Evolutionary conservation across 2,329 filamentous ascomycete genomes (phyloP), one percentile per base, ranked within the genome.

Genomic region (Colletotrichum echinochloae): DNA sequence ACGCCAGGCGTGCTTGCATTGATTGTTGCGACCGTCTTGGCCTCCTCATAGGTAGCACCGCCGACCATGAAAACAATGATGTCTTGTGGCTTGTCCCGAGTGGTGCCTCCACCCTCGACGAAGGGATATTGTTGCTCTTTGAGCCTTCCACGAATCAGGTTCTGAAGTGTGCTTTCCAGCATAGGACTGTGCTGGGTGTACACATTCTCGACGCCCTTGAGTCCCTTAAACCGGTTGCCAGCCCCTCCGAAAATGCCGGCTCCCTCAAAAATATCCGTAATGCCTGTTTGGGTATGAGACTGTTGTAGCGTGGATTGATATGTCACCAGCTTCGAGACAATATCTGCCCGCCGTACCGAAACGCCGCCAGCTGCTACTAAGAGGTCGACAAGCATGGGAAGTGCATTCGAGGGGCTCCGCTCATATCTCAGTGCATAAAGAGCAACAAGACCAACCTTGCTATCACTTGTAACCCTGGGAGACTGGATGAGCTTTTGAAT

Each of bases 171-270:
- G 30, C 89, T 88, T 79, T 98, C 95, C 20, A 99, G 82, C 28
- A 94, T 87, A 0, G 97, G 94, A 7, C 94, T 97, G 80, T 99
- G 96, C 79, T 99, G 97, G 0, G 96, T 99, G 80, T 99, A 99
- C 35, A 99, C 96, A 76, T 99, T 99, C 80, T 99, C 97, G 1
- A 99, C 96, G 1, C 96, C 96, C 78, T 98, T 98, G 18, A 99
- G 86, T 0, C 96, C 96, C 77, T 97, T 97, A 80, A 99, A 94
- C 6, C 95, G 90, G 77, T 92, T 94, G 48, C 94, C 88, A 14
- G 95, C 94, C 16, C 93, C 93, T 0, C 94, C 93, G 81, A 99
- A 97, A 73, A 99, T 95, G 5, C 94, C 95, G 0, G 92, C 89
- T 0, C 94, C 92, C 77, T 98, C 95, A 76, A 99, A 98, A 8